Evolutionary conservation across 2,329 filamentous ascomycete species (phyloP), one percentile per base, ranked within the genome.

Genomic region (Ophiocordyceps camponoti-saundersi): DNA sequence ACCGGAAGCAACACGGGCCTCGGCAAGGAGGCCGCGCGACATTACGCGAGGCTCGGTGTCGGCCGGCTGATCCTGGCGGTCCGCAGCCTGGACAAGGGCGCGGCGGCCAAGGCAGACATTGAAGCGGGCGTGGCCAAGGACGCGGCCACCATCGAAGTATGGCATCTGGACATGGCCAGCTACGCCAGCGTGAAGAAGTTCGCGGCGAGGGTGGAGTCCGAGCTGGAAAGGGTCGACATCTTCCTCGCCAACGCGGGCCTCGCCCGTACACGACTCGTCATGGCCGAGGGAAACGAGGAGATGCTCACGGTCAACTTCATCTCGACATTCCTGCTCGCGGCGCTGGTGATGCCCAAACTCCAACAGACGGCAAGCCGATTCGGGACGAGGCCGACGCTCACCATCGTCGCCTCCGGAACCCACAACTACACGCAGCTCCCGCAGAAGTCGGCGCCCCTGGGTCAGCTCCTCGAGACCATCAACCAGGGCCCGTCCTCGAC

Each of bases 41-140:
- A 66, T 44, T 58, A 62, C 45, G 53, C 56, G 13, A 56, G 56
- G 7, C 59, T 65, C 13, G 53, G 57, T 8, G 51, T 51, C 21
- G 36, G 18, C n/a, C 56, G 57, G 11, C 53, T 69, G 21, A 64
- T 69, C 42, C 55, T 69, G 29, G 65, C 57, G 16, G 59, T 60
- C 8, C 62, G 65, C 10, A 53, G 54, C 30, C 43, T 53, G 11
- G 50, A 52, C 22, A 56, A 49, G 40, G 48, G 65, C 20, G 57
- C 65, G 44, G 57, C 51, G 0, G 70, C 70, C 43, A 65, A 62
- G 20, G 45, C 52, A 2, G 57, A 60, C 39, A 65, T 72, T 42
- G 57, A 57, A 29, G 47, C 49, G 1, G 54, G 57, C 20, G 15
- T 29, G 2, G 34, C 29, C 3, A 40, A n/a, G n/a, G n/a, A 22